phyloP scores from a whole-genome alignment of 371 early-diverging fungal species.

The Mucor mucedo region DNA sequence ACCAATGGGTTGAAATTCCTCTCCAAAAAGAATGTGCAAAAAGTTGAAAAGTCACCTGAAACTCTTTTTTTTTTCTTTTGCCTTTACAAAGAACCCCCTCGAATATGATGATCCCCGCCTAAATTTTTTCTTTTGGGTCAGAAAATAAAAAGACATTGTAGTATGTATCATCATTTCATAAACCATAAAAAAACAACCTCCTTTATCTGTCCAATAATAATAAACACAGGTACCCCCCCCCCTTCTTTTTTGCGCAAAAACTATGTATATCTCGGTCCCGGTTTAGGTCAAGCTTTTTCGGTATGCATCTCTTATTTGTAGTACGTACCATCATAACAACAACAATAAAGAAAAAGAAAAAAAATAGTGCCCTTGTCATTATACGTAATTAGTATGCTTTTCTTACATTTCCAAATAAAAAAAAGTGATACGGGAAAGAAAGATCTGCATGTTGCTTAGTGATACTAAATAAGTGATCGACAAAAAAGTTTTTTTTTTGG shows the following conservation, averaged over 20 bases:
- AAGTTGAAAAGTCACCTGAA: slow-evolving; percentile 2
- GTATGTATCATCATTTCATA: neutral
- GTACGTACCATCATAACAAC: neutral
- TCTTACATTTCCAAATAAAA: too few relatives aligned
- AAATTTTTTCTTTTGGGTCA: neutral
- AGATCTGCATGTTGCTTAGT: slow-evolving; percentile 6
- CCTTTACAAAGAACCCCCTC: neutral
- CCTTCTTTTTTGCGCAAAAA: neutral
- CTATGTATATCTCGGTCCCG: neutral
- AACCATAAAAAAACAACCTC: neutral
- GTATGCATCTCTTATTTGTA: neutral
- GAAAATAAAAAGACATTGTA: neutral
- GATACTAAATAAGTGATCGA: neutral
- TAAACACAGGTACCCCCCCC: neutral
- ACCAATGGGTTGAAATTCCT: neutral
- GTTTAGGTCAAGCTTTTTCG: slow-evolving; percentile 1
- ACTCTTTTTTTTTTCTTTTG: neutral
- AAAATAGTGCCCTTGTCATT: neutral
- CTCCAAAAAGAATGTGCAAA: neutral
- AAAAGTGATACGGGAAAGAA: neutral
- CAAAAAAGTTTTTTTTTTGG: neutral
- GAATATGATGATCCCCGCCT: neutral
- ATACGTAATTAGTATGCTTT: too few relatives aligned
- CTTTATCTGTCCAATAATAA: neutral
- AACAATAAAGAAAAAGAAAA: neutral